Base-by-base conservation (phyloP, 2,329 filamentous ascomycete genomes). In the Ophiostoma perfectum region DNA sequence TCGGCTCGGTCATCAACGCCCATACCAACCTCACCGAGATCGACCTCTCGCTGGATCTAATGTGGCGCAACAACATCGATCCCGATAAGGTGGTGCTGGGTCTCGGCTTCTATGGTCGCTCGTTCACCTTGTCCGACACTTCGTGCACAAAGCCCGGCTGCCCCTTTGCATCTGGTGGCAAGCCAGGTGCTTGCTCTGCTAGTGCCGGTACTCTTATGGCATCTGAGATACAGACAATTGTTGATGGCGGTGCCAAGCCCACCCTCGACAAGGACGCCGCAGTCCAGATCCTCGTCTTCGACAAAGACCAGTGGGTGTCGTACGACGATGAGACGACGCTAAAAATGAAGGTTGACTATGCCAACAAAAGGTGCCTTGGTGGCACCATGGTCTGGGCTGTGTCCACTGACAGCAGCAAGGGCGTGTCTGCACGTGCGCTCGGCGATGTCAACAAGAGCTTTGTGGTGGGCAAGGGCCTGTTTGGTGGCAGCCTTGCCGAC, bases 11-110 rank as follows among this genome's bases (percentile, higher is more conserved):
- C 16, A 72, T 80, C 9, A 72, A 76, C n/a, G 71, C 76, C 0
- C 81, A 83, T 68, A 81, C 80, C 0, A 83, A 84, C 70, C 64
- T 83, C 5, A 81, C 80, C 0, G 81, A 83, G 70, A 81, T 82
- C 44, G 72, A 80, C 1, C 36, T 71, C 0, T 75, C 74, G 0
- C 68, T 83, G 0, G 77, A 83, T 1, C 78, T 84, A 0, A 73
- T 86, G 2, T 84, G 83, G 81, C 75, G 80, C 5, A 79, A 77
- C 42, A 72, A 78, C 41, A 75, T 86, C 18, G 68, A 75, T 2
- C 78, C 82, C 0, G 63, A 69, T 0, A 79, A 81, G 49, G 74
- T 86, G 6, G 74, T 73, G 5, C 68, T 85, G 0, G 82, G 82
- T 0, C 45, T 79, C 3, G 80, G 74, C 3, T 83, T 81, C 65